These are phyloP conservation scores for Backusella tarrabulga DNA, from an alignment of 192 early-diverging fungal species.

Conservation along the genomic window DNA sequence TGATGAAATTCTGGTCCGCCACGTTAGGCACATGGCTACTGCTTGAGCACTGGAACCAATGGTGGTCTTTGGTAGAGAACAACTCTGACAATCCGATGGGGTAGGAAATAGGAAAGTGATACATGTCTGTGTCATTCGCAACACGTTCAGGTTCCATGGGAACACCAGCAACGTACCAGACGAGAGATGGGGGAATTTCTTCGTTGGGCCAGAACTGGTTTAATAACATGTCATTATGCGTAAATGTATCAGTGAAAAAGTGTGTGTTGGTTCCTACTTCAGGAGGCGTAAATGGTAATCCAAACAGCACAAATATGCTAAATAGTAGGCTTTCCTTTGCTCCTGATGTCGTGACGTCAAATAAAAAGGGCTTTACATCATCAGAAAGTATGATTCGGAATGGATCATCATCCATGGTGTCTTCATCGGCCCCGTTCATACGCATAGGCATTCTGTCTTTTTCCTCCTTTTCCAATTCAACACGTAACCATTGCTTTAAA, in stretches of 20 bases:
- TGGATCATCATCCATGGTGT: constrained; percentile 48
- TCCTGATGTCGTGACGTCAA: constrained; percentile 39
- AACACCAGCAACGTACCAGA: constrained; percentile 28
- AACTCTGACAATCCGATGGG: constrained; percentile 35
- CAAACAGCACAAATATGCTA: constrained; percentile 47
- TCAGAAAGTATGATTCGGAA: constrained; percentile 53
- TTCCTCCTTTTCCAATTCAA: constrained; percentile 33
- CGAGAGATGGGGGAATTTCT: background rate
- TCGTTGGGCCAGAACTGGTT: constrained; percentile 20
- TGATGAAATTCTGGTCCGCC: constrained; percentile 29
- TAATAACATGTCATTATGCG: constrained; percentile 30
- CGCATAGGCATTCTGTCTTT: constrained; percentile 17
- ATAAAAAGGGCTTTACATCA: constrained; percentile 46
- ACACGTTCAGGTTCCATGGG: constrained; percentile 25
- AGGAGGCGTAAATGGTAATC: constrained; percentile 45
- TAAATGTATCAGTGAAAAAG: constrained; percentile 42
- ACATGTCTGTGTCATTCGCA: constrained; percentile 11
- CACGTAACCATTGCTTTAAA: constrained; percentile 23
- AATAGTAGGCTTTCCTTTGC: constrained; percentile 44
- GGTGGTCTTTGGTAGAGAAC: constrained; percentile 23
- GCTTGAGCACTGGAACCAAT: constrained; percentile 35
- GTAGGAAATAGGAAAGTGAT: constrained; percentile 33
- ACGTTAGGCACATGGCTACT: constrained; percentile 1
- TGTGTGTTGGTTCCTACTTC: constrained; percentile 34
- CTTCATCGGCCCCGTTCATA: background rate